Evolutionary conservation across 164 flowering plant genomes (phyloP).

Genomic region (Sedum album): DNA sequence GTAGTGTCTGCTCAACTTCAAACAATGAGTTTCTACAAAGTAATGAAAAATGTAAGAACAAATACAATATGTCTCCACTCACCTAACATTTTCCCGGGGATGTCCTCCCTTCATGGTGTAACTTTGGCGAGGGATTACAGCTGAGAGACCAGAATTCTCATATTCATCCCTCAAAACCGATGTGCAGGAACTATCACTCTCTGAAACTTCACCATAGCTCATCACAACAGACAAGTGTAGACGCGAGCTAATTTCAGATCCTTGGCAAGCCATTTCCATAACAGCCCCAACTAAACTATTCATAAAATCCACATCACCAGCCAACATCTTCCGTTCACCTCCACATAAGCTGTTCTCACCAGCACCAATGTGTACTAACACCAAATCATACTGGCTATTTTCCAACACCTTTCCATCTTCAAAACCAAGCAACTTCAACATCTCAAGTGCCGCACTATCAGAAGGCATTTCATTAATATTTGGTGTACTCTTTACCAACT

Average conservation of each 20-base stretch:
- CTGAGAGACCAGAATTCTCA: conserved; percentile 28
- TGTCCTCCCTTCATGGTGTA: conserved; percentile 60
- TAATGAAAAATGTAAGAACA: background rate
- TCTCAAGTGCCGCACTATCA: conserved; percentile 26
- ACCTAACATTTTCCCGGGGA: conserved; percentile 51
- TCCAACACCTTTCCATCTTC: conserved; percentile 49
- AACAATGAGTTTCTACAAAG: conserved; percentile 7
- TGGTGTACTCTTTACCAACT: conserved; percentile 19
- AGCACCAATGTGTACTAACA: conserved; percentile 58
- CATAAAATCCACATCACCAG: conserved; percentile 27
- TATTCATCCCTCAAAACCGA: conserved; percentile 15
- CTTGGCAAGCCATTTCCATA: conserved; percentile 35
- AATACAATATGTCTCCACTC: conserved; percentile 14
- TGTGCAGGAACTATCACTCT: conserved; percentile 28
- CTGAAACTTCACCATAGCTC: conserved; percentile 55
- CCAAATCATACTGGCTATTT: conserved; percentile 51
- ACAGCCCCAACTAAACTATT: conserved; percentile 59
- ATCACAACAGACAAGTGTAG: conserved; percentile 69
- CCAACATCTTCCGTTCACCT: conserved; percentile 12
- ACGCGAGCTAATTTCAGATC: conserved; percentile 56
- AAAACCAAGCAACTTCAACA: conserved; percentile 74
- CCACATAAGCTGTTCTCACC: conserved; percentile 19
- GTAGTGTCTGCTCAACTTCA: conserved; percentile 45
- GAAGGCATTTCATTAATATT: conserved; percentile 12
- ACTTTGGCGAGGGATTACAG: conserved; percentile 68